Conservation (phyloP, 2,329 filamentous ascomycete species). For the Didymella glomerata region DNA sequence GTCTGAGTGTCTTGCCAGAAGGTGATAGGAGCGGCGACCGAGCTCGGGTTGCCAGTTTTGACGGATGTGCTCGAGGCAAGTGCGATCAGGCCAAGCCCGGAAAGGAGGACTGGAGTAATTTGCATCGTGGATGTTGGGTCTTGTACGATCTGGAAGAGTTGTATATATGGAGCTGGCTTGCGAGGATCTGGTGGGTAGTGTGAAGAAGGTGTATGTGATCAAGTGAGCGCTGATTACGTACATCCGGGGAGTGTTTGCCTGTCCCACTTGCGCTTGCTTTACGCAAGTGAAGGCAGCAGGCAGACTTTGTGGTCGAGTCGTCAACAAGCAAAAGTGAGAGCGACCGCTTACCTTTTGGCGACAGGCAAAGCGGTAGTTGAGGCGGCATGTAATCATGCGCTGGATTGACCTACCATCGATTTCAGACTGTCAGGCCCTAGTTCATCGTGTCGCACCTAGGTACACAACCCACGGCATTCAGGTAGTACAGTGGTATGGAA, state of each 20-base stretch:
- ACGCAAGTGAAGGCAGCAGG: constrained; percentile 11
- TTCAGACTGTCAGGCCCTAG: neutral
- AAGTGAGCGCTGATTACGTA: neutral
- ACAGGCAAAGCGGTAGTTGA: too few species aligned
- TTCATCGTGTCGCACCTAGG: neutral
- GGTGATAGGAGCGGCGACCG: neutral
- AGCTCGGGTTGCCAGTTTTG: neutral
- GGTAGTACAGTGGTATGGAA: neutral
- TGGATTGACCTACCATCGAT: neutral
- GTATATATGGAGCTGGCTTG: neutral
- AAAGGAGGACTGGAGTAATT: neutral
- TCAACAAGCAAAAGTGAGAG: neutral
- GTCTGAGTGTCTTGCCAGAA: constrained; percentile 1
- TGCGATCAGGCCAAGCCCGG: constrained; percentile 1
- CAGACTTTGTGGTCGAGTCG: neutral
- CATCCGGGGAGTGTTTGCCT: neutral
- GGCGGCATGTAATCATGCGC: neutral
- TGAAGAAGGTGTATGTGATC: neutral
- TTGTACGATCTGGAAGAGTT: neutral
- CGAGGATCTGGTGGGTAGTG: neutral
- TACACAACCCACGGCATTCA: neutral
- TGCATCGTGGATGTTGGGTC: neutral
- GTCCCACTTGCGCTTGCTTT: neutral
- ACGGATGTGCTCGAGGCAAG: constrained; percentile 6
- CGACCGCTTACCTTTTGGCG: too few species aligned